Conservation (phyloP, 306 rosid species). For the Ammopiptanthus mongolicus region DNA sequence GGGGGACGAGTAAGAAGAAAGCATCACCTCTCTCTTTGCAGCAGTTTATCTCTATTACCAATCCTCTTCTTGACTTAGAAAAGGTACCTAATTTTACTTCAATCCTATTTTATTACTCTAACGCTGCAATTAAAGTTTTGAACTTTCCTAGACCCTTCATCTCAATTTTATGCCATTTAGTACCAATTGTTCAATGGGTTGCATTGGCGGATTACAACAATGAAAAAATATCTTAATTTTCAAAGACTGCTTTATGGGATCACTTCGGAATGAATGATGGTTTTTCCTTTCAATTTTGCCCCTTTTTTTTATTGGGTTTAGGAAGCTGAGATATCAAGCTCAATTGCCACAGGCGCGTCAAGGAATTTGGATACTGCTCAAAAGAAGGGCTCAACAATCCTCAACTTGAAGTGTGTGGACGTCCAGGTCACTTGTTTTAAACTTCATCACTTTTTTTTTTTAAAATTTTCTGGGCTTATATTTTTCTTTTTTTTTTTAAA, state of each 20-base stretch:
- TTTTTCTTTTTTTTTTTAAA: not conserved
- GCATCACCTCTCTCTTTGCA: constrained; percentile 54
- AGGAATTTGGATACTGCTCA: constrained; percentile 83
- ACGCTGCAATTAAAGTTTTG: constrained; percentile 7
- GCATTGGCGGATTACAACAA: not conserved
- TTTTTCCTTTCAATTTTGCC: not conserved
- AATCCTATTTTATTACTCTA: not conserved
- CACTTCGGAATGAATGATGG: not conserved
- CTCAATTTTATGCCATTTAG: not conserved
- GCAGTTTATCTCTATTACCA: constrained; percentile 68
- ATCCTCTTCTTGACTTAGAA: constrained; percentile 88
- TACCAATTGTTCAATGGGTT: not conserved
- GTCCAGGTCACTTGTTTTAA: constrained; percentile 57
- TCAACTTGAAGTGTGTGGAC: constrained; percentile 87
- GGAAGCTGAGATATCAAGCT: constrained; percentile 93
- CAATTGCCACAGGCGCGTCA: constrained; percentile 70
- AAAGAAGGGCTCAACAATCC: constrained; percentile 81
- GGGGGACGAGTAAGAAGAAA: constrained; percentile 44
- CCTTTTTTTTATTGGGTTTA: not conserved
- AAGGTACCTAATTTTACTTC: constrained; percentile 40
- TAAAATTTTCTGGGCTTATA: not conserved
- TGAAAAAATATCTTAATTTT: not conserved
- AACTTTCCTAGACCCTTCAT: not conserved
- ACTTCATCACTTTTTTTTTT: not conserved
- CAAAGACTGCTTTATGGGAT: not conserved